Base-by-base conservation (phyloP, 345 rosid species). In the Salix purpurea region DNA sequence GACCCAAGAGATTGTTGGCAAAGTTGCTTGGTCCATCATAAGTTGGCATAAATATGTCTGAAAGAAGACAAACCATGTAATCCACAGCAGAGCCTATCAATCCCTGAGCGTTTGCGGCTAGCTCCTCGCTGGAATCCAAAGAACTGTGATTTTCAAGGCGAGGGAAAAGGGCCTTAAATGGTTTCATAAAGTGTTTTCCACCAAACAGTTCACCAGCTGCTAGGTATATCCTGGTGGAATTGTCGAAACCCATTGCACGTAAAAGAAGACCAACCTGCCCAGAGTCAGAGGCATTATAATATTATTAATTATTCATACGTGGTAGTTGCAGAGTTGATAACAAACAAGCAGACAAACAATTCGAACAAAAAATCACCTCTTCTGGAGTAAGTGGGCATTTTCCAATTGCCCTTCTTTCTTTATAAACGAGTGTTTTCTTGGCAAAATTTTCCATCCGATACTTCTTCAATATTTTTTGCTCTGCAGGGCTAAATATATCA, bases 1-100 rank as follows among this genome's bases (percentile, higher is more conserved):
- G 98, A 78, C 99, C 99, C 70, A 94, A 80, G 77, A 96, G 99
- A 80, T 96, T 96, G 90, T 94, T 96, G 71, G 98, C 99, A 76
- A 94, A 96, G 85, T 96, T 96, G 91, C 99, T 96, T 16, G 99
- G 99, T 73, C 99, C 99, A 69, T 96, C 99, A 71, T 96, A 96
- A 60, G 99, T 96, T 78, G 98, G 98, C 97, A 96, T 87, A 74
- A 96, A 96, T 71, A 96, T 92, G 85, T 94, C 97, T 15, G 98
- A 91, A 34, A 94, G 97, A 36, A 96, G 92, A 85, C 99, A 94
- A 67, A 96, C 98, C 97, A 96, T 94, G 88, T 96, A 96, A 92
- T 96, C 99, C 73, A 96, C 99, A 72, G 98, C 99, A 69, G 99
- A 96, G 50, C 99, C 99, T 80, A 92, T 62, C 78, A 96, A 84